Base-by-base conservation (phyloP, 768 basidiomycete species). In the Boletellus ananiceps region DNA sequence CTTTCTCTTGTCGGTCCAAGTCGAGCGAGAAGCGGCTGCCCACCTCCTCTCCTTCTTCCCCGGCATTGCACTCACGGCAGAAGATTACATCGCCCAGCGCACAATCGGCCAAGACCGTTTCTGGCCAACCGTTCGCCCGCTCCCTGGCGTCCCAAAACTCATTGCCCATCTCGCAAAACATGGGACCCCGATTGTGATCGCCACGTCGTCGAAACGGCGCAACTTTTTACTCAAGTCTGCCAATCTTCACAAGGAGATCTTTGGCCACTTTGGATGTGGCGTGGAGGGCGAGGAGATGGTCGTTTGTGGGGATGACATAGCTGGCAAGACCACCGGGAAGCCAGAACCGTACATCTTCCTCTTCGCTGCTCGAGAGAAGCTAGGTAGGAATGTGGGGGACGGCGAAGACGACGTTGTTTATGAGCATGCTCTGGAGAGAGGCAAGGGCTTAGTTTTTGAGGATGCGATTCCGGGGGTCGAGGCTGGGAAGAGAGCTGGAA, bases 271-370 rank as follows among this genome's bases (percentile, higher is more conserved):
- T 13, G 57, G 63, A 31, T 65, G 55, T 31, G 62, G 58, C 16
- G 32, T 49, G 5, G 49, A 51, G n/a, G 51, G 44, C 9, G 16
- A 12, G 36, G 79, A 73, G 6, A 77, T 76, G 46, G 70, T 88
- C 34, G 75, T 92, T 8, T 93, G 90, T 60, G 82, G 76, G 23
- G 86, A 92, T 53, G 89, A 90, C 57, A 67, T 64, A n/a, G 63
- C 73, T 53, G 71, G 75, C 34, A 69, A 70, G 44, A 76, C 82
- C 58, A 68, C 69, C 25, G 83, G 86, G n/a, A 94, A 94, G 66
- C 91, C 91, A 0, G 72, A 75, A 25, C 89, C 91, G 15, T 90
- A 91, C 61, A 82, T 91, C 32, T 94, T 92, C 63, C 70, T 93
- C 32, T 73, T 74, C 8, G 84, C 88, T 11, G 91, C 91, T 23